phyloP scores from a whole-genome alignment of 768 basidiomycete genomes.

The Kwoniella europaea region DNA sequence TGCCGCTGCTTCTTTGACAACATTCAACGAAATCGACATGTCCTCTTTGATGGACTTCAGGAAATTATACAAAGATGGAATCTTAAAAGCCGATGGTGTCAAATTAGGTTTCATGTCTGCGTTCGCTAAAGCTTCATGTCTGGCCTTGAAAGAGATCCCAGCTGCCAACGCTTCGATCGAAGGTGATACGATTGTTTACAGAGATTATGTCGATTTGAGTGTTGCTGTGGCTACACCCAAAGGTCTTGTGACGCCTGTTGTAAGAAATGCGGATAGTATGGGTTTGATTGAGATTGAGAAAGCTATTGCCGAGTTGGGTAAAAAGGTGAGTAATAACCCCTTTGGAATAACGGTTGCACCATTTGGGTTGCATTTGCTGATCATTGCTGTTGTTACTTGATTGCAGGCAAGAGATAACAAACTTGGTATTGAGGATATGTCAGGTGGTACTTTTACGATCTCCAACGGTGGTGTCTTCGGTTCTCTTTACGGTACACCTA shows the following conservation, averaged over 20 bases:
- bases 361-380: neutral
- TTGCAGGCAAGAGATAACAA: slow-evolving; percentile 81
- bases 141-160: slow-evolving; percentile 90
- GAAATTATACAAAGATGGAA: slow-evolving; percentile 86
- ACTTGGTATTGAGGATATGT: slow-evolving; percentile 96
- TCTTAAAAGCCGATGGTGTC: slow-evolving; percentile 88
- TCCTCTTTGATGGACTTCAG: slow-evolving; percentile 91
- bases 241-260: slow-evolving; percentile 93
- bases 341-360: neutral
- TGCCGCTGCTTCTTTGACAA: slow-evolving; percentile 91
- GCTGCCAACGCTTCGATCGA: slow-evolving; percentile 93
- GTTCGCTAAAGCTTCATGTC: slow-evolving; percentile 81
- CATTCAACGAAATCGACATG: slow-evolving; percentile 99
- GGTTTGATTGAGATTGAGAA: slow-evolving; percentile 88
- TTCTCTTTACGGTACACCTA: slow-evolving; percentile 95
- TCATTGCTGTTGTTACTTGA: neutral
- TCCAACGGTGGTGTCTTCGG: slow-evolving; percentile 99
- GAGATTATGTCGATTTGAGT: slow-evolving; percentile 73
- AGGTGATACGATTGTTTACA: slow-evolving; percentile 83
- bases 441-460: slow-evolving; percentile 98
- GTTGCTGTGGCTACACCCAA: slow-evolving; percentile 98
- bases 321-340: slow-evolving; percentile 64
- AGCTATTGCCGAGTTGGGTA: slow-evolving; percentile 86
- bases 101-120: slow-evolving; percentile 99
- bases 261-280: slow-evolving; percentile 86